Evolutionary conservation across 2,329 filamentous ascomycete genomes (phyloP), one percentile per base, ranked within the genome.

Genomic region (Clonostachys rhizophaga): DNA sequence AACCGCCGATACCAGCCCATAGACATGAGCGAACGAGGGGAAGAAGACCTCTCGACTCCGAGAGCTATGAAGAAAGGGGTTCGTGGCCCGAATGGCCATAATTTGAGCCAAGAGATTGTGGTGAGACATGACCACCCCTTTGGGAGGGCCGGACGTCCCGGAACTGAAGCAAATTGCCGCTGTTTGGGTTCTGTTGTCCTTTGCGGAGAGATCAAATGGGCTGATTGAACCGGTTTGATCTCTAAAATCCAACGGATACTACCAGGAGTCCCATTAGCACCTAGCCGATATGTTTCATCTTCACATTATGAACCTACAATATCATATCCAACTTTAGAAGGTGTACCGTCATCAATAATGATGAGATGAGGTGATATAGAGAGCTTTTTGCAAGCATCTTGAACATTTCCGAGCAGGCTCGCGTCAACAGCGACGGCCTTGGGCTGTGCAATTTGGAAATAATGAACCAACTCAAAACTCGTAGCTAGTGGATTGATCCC

Each of bases 11-110:
- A 56, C 52, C 30, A 58, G 50, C 9, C 57, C 57, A 40, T 60
- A 60, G 7, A 60, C 50, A 40, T 59, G 58, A 3, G 52, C 50
- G 36, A 60, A 57, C 5, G 55, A 55, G 2, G 58, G 56, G 42
- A 58, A 58, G 50, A 62, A 61, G 2, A 57, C 54, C 46, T 62
- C 58, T 14, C 52, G 49, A 43, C 53, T 52, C 45, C 55, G 50
- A 0, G 49, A 50, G 24, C 52, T 57, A 48, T 58, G 51, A 4
- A 52, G 24, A 18, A 58, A 55, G 9, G 55, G 55, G 30, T 58
- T 58, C 5, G 57, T 57, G 2, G 54, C 49, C 3, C 57, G 47
- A 5, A 57, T 10, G 4, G 44, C 49, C 6, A 56, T 46, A 7
- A 57, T 49, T 17, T 55, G 50, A 3, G 55, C 54, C 18, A 58